Evolutionary conservation across 2,329 filamentous ascomycete species (phyloP).

Genomic region (Raffaelea deltoideospora): DNA sequence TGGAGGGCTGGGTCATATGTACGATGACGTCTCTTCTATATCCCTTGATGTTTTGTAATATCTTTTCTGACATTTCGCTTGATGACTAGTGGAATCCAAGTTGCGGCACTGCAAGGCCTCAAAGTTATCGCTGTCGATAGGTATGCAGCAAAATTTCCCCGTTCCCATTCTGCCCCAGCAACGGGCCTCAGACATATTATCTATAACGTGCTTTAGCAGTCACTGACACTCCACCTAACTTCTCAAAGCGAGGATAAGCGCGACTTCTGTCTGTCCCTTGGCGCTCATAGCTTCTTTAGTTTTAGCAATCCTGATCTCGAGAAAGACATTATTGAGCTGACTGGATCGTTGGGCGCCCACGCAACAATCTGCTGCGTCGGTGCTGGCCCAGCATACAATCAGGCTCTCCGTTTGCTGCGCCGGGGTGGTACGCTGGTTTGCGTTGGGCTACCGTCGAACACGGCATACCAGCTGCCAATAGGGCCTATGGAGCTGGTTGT

Average conservation of each 20-base stretch:
- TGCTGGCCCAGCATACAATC: background rate
- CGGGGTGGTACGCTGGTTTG: background rate
- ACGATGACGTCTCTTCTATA: background rate
- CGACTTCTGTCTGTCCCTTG: constrained; percentile 1
- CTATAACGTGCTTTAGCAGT: background rate
- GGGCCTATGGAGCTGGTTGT: background rate
- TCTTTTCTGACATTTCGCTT: background rate
- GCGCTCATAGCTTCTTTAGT: constrained; percentile 1
- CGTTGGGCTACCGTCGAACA: background rate
- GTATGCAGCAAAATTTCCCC: background rate
- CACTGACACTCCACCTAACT: background rate
- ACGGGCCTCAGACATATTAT: no score
- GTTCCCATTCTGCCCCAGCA: no score
- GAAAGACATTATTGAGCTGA: background rate
- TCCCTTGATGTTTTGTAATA: background rate
- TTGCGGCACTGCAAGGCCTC: constrained; percentile 1
- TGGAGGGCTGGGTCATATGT: constrained; percentile 1
- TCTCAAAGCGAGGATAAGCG: constrained; percentile 4
- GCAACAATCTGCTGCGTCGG: constrained; percentile 2
- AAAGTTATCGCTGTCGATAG: constrained; percentile 4
- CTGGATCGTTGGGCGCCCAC: constrained; percentile 1
- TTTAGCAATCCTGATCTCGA: background rate
- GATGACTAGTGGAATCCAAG: constrained; percentile 3
- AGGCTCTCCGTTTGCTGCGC: background rate
- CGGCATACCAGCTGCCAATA: background rate